Evolutionary conservation across 2,329 filamentous ascomycete species (phyloP), one percentile per base, ranked within the genome.

Genomic region (Trichophaea hybrida): DNA sequence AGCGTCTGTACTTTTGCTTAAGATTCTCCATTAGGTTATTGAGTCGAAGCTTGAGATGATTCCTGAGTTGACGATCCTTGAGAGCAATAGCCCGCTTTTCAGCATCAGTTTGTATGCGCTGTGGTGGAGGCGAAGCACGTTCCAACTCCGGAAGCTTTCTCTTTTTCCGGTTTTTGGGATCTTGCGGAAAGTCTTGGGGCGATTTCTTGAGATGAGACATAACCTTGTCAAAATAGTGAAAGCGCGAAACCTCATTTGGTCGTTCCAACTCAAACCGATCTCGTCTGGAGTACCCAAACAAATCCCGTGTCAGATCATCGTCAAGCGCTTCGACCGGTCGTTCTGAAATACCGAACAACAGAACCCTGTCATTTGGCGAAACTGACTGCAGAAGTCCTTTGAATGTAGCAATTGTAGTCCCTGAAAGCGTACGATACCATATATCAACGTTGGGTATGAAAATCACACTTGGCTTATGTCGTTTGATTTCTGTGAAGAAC

Each of bases 1-100:
- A 97, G 66, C 88, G 88, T 70, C 85, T 87, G 74, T 95, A 94
- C 70, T 86, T 89, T 63, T 79, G 78, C 71, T 94, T 93, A 70
- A 98, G 88, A 73, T 96, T 88, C 67, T 98, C 91, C 89, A 98
- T 96, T 66, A 97, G 88, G 1, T 88, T 88, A 72, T 96, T 90
- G 58, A 98, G 82, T 57, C 85, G 77, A 43, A 94, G 83, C 75
- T 97, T 98, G 65, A 98, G 76, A 60, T 85, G 76, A 70, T 97
- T 96, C 57, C 97, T 77, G 8, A 84, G 81, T 64, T 91, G 83
- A 53, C 88, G 83, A 69, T 98, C 94, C 63, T 81, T 81, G 72
- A 88, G 86, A 72, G 85, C 86, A 70, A 91, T 82, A 1, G 80
- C 81, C 70, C 88, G 89, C 61, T 86, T 78, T 69, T 96, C 87